Evolutionary conservation across 179 eudicot species (phyloP).

Genomic region (Spinacia oleracea): DNA sequence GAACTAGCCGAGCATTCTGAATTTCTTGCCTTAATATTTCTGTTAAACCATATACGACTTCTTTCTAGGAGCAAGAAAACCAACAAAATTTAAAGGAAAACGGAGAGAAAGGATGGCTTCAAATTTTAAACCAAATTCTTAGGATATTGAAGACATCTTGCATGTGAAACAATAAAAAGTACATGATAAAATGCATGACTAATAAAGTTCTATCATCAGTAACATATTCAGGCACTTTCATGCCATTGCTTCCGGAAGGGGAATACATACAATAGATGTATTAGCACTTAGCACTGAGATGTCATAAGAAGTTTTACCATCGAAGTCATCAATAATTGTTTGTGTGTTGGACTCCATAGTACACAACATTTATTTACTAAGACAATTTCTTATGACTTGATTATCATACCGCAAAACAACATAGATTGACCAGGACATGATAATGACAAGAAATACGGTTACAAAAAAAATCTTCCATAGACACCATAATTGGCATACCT

Average conservation of each 20-base stretch:
- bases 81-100: background rate
- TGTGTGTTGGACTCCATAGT: background rate
- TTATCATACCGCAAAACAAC: background rate
- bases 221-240: background rate
- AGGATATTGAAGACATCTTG: background rate
- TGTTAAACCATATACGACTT: constrained; percentile 89
- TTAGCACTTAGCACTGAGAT: too few species aligned
- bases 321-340: background rate
- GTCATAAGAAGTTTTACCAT: too few species aligned
- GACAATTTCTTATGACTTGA: background rate
- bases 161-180: background rate
- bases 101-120: background rate
- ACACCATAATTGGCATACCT: constrained; percentile 41
- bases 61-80: constrained; percentile 50
- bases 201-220: background rate
- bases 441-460: background rate
- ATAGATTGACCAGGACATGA: background rate
- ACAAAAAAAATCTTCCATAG: background rate
- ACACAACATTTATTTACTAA: too few species aligned
- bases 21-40: constrained; percentile 69
- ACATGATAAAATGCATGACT: background rate
- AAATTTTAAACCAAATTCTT: background rate
- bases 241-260: background rate
- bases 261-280: background rate
- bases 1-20: constrained; percentile 71